A percentile compares a stretch with the other conserved stretches of the same genome.
phyloP scores from a whole-genome alignment of 1,284 basidiomycete species.

The Cryptococcus sp. region DNA sequence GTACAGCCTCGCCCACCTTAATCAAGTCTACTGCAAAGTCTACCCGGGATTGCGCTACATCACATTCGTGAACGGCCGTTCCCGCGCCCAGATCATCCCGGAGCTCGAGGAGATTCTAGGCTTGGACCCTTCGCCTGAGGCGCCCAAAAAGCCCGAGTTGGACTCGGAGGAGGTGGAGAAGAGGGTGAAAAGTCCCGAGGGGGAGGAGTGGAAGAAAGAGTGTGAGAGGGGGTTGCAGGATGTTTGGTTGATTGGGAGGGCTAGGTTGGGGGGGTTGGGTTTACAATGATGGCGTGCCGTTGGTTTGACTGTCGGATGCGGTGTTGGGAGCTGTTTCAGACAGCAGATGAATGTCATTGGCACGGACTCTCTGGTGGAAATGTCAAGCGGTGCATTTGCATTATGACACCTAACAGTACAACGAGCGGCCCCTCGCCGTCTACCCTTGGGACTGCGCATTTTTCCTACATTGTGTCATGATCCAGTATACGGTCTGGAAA shows the following conservation, averaged over 20 bases:
- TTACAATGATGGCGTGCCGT: constrained; percentile 20
- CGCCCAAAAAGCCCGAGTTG: constrained; percentile 48
- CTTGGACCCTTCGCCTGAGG: constrained; percentile 22
- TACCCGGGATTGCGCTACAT: constrained; percentile 78
- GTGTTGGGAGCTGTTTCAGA: background rate
- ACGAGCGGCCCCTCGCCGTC: background rate
- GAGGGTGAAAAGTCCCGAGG: constrained; percentile 21
- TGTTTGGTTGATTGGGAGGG: constrained; percentile 70
- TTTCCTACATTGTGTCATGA: background rate
- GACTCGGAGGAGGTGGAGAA: constrained; percentile 44
- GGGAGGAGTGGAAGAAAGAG: constrained; percentile 59
- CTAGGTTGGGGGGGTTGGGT: constrained; percentile 51
- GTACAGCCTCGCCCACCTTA: constrained; percentile 57
- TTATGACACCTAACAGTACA: background rate
- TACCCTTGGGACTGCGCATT: background rate
- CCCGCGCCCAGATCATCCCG: constrained; percentile 64
- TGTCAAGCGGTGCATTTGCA: background rate
- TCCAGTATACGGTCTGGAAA: too few relatives aligned
- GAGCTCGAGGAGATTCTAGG: constrained; percentile 71
- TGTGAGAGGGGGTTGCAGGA: constrained; percentile 67
- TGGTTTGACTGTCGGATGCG: background rate
- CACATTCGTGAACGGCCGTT: constrained; percentile 84
- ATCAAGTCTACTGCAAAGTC: constrained; percentile 67
- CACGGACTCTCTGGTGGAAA: background rate
- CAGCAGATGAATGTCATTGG: background rate